Conservation (phyloP, 768 basidiomycete genomes). For the Hydnomerulius pinastri region DNA sequence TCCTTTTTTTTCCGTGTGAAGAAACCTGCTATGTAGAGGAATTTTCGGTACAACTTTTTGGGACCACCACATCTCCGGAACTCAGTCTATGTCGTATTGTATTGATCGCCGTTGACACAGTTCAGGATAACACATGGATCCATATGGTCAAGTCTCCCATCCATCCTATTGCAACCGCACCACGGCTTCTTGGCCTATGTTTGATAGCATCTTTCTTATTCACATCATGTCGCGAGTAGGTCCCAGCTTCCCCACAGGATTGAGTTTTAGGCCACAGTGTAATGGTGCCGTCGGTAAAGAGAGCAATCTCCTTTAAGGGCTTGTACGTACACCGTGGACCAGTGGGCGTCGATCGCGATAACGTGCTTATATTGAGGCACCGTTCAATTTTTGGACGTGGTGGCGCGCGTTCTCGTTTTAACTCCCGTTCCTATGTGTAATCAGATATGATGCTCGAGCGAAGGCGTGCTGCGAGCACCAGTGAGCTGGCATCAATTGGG, state of each 20-base stretch:
- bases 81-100: constrained; percentile 32
- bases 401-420: constrained; percentile 10
- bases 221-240: not conserved
- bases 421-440: constrained; percentile 10
- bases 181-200: constrained; percentile 14
- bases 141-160: constrained; percentile 31
- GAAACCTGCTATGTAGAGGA: constrained; percentile 8
- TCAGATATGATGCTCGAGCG: constrained; percentile 20
- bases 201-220: constrained; percentile 12
- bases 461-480: no score
- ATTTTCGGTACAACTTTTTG: constrained; percentile 2
- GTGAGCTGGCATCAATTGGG: no score
- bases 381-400: not conserved
- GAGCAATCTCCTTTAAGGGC: constrained; percentile 55
- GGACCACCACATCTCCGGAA: constrained; percentile 25
- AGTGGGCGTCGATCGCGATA: constrained; percentile 33
- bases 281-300: constrained; percentile 47
- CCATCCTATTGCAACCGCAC: constrained; percentile 25
- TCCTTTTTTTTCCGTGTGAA: constrained; percentile 20
- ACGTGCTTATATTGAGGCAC: constrained; percentile 28
- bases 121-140: constrained; percentile 30
- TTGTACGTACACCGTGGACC: constrained; percentile 19
- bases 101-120: constrained; percentile 38
- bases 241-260: constrained; percentile 19
- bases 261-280: constrained; percentile 7